phyloP scores from a whole-genome alignment of 257 asterid genomes.

The Nicotiana attenuata region DNA sequence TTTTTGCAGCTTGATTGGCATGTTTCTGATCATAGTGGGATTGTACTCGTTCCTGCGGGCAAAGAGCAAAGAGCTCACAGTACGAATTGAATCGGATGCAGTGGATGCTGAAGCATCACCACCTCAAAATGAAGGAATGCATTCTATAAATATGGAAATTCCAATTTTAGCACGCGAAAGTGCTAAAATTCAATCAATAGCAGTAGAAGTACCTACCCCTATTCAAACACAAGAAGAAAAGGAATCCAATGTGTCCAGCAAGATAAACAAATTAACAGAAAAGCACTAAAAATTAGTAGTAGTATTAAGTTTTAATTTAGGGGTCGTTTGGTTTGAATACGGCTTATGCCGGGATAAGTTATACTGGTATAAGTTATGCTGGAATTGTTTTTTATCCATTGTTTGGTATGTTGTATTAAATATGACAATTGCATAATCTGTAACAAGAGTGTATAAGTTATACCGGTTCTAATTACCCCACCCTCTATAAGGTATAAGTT shows the following conservation, averaged over 20 bases:
- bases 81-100: background rate
- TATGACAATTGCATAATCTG: too few species aligned
- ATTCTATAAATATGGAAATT: background rate
- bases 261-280: background rate
- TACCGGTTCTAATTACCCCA: too few species aligned
- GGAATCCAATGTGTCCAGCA: background rate
- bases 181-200: background rate
- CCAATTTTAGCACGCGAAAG: constrained; percentile 1
- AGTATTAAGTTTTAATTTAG: background rate
- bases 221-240: background rate
- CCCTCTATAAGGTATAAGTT: too few species aligned
- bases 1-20: constrained; percentile 49
- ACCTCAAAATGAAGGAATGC: background rate
- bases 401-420: too few species aligned
- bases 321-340: too few species aligned
- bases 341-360: too few species aligned
- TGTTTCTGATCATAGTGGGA: constrained; percentile 44
- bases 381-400: too few species aligned
- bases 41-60: constrained; percentile 54
- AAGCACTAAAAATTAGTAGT: background rate
- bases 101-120: background rate
- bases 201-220: background rate
- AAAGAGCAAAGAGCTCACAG: constrained; percentile 19
- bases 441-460: too few species aligned
- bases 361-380: too few species aligned